Evolutionary conservation across 2,329 filamentous ascomycete species (phyloP).

Genomic region (Cercospora sojina): DNA sequence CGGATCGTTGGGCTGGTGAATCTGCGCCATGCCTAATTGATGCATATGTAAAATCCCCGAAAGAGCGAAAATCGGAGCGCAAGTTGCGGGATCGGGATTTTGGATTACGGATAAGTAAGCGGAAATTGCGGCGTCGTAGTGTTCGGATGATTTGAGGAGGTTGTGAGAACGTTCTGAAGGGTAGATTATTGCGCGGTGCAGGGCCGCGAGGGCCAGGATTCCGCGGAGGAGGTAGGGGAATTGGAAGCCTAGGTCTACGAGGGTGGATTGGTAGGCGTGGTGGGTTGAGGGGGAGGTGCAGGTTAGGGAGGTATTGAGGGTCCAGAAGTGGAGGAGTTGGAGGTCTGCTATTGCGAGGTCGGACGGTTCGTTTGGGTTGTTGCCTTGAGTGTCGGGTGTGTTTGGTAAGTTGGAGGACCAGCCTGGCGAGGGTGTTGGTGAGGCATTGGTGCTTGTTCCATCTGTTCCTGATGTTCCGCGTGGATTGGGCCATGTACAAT

Average conservation of each 20-base stretch:
- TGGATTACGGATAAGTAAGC: slow-evolving; percentile 14
- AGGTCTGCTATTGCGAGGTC: slow-evolving; percentile 23
- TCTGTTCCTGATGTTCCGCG: background rate
- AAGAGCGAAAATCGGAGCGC: slow-evolving; percentile 18
- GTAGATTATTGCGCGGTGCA: slow-evolving; percentile 23
- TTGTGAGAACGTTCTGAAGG: slow-evolving; percentile 19
- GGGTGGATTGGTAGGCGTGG: slow-evolving; percentile 20
- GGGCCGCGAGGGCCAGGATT: slow-evolving; percentile 26
- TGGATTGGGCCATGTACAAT: slow-evolving; percentile 14
- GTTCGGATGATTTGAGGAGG: slow-evolving; percentile 17
- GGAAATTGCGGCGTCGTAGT: slow-evolving; percentile 18
- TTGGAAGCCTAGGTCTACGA: slow-evolving; percentile 25
- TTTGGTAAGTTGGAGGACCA: background rate
- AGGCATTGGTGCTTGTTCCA: slow-evolving; percentile 10
- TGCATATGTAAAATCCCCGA: slow-evolving; percentile 19
- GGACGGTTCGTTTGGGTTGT: background rate
- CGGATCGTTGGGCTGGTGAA: slow-evolving; percentile 16
- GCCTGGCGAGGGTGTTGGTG: slow-evolving; percentile 6
- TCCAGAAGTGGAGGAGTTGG: slow-evolving; percentile 28
- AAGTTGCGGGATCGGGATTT: slow-evolving; percentile 16
- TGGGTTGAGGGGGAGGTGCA: slow-evolving; percentile 1
- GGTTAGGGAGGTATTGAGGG: slow-evolving; percentile 18
- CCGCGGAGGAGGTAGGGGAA: slow-evolving; percentile 27
- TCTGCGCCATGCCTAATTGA: slow-evolving; percentile 19
- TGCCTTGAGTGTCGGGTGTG: background rate